Evolutionary conservation across 192 early-diverging fungal genomes (phyloP), one percentile per base, ranked within the genome.

Genomic region (Coemansia sp.): DNA sequence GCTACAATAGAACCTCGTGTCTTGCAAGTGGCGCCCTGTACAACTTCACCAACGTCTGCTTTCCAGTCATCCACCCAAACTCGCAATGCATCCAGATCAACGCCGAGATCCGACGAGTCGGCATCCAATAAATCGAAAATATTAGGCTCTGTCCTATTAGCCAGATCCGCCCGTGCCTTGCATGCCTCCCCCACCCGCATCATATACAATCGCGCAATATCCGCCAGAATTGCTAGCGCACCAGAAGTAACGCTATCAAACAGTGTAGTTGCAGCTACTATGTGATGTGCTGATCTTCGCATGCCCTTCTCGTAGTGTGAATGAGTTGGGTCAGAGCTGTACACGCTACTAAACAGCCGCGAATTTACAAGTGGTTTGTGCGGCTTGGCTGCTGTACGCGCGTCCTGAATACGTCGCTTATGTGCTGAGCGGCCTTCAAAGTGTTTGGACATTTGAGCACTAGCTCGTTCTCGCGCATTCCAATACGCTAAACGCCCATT

Each of bases 141-240:
- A 23, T 71, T 80, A 9, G 77, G 77, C 19, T 80, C 67, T 12
- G 69, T 64, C 19, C 77, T 64, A 12, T 56, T 65, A 5, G 77
- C 77, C 49, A 80, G 28, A 27, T 80, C 77, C 8, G 77, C 68
- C 25, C 65, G 77, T 31, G 77, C 64, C 31, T 65, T 62, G 23
- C 71, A 74, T 14, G 77, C 68, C 44, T 80, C 77, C 16, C 77
- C 77, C 24, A 80, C 62, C 16, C 77, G 72, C 68, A 68, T 30
- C 60, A 80, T 12, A 38, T 80, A 80, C 38, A 74, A 30, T 49
- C 77, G 71, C 18, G 72, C 71, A 50, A 71, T 32, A 54, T 80
- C 72, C 6, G 72, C 65, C 5, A 80, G 31, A 22, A 74, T 24
- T 18, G 77, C 56, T 44, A 80, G 62, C 38, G 77, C 68, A 4